These are phyloP conservation scores for Acacia pycnantha DNA, from an alignment of 331 rosid genomes.

Conservation along the genomic window DNA sequence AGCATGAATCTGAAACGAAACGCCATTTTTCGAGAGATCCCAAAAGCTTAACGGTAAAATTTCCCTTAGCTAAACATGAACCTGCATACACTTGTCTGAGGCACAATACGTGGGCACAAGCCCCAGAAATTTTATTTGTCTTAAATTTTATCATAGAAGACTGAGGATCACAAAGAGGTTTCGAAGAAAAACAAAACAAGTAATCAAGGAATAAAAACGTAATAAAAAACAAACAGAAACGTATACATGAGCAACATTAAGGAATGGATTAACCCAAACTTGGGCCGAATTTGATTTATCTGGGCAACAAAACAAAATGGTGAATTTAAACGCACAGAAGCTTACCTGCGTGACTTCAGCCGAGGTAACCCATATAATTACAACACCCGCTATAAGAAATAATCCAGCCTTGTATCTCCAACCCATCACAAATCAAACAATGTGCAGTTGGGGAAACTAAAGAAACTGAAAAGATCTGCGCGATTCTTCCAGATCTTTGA, in stretches of 20 bases:
- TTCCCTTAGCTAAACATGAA: slow-evolving; percentile 7
- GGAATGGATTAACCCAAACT: not conserved
- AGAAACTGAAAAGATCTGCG: slow-evolving; percentile 42
- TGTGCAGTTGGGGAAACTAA: slow-evolving; percentile 36
- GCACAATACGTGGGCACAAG: not conserved
- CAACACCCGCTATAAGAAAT: slow-evolving; percentile 78
- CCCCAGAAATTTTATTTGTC: slow-evolving; percentile 1
- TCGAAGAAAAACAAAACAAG: not conserved
- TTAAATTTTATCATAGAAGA: not conserved
- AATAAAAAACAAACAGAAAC: not conserved
- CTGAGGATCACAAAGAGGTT: not conserved
- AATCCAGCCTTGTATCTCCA: slow-evolving; percentile 84
- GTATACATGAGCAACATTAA: slow-evolving; percentile 6
- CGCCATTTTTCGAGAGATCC: not conserved
- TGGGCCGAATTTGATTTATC: not conserved
- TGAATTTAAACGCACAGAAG: not conserved
- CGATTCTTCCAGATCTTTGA: slow-evolving; percentile 35
- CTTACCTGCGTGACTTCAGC: slow-evolving; percentile 98
- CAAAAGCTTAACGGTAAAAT: not conserved
- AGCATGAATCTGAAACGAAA: not conserved
- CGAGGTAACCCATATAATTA: slow-evolving; percentile 91
- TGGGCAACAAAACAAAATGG: not conserved
- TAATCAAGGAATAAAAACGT: not conserved
- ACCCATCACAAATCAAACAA: slow-evolving; percentile 54
- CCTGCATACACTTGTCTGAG: slow-evolving; percentile 1